Evolutionary conservation across 257 asterid species (phyloP), one percentile per base, ranked within the genome.

Genomic region (Jacaranda copaia): DNA sequence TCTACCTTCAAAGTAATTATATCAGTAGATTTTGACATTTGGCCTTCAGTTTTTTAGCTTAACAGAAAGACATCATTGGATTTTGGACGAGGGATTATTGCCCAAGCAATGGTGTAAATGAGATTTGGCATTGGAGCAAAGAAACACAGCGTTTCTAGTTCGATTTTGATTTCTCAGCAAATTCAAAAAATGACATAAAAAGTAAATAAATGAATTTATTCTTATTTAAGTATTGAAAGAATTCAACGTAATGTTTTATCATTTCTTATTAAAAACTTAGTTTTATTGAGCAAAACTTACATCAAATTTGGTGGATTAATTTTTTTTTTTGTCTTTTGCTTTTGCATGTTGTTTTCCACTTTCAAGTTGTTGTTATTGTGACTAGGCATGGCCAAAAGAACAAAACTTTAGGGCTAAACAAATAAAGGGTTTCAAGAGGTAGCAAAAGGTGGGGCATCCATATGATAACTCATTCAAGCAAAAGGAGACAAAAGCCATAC

Each of bases 401-500:
- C 40, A 25, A 65, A 71, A 25, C 78, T 70, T 68, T 69, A 64
- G 73, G 18, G 68, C 45, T 64, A 45, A 63, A 67, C 43, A 71
- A 78, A 68, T 56, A 39, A 60, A 66, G 57, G 64, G 68, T 62
- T 74, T 58, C 53, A 64, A 75, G 69, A 72, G 76, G 62, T 64
- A 59, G 63, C 68, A 15, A 65, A 70, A 39, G 78, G 82, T 72
- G 46, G 84, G 75, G 60, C 5, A 74, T 51, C 6, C 18, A 46
- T 42, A 46, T 57, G 79, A 59, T 63, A 65, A 77, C 40, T 69
- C 60, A 78, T 49, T 76, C n/a, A 64, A 82, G 68, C 70, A 66
- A 85, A 46, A 74, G 39, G 73, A 58, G 80, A 78, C 67, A 77
- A 64, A 73, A 81, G 51, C 79, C 63, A 78, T 66, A 72, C 86